Base-by-base conservation (phyloP, 345 rosid species). In the Acer saccharum region DNA sequence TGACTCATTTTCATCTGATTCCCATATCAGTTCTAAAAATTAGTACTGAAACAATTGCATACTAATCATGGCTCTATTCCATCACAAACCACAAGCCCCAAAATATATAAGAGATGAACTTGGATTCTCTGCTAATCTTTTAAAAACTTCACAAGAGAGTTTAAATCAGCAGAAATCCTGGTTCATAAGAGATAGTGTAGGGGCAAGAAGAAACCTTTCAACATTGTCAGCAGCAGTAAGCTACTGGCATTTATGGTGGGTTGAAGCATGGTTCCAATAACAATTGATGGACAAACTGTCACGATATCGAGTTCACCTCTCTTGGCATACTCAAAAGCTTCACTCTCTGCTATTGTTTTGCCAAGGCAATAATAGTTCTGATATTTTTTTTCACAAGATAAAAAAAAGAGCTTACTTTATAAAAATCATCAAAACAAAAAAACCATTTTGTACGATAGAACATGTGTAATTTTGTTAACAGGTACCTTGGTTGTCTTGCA, bases 221-320 rank as follows among this genome's bases (percentile, higher is more conserved):
- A 50, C 23, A 85, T 48, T 3, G 21, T 48, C 14, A 86, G 85
- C 54, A 85, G 82, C 55, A 72, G 81, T 46, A 75, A 76, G 80
- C 88, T 87, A 77, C 86, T 84, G 68, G 88, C 62, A 77, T 89
- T 90, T 73, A 85, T 76, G 12, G 84, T 86, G 9, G 89, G 65
- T 66, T 89, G 92, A 81, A 87, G 81, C 84, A 85, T 48, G n/a
- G 92, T 92, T n/a, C 97, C 94, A 17, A 90, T 68, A 0, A 80
- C 46, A 17, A 86, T 46, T 1, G 88, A 80, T 0, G 94, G 92
- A 76, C 91, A 89, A 58, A 89, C 74, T 16, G 90, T 86, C 46
- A 81, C 73, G 21, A 86, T 72, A 50, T 90, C 81, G 14, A 84
- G 75, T 71, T 73, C 79, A 18, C 43, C 80, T 71, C 27, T 79